Conservation (phyloP, 2,329 filamentous ascomycete species). For the Drechslera avenae region DNA sequence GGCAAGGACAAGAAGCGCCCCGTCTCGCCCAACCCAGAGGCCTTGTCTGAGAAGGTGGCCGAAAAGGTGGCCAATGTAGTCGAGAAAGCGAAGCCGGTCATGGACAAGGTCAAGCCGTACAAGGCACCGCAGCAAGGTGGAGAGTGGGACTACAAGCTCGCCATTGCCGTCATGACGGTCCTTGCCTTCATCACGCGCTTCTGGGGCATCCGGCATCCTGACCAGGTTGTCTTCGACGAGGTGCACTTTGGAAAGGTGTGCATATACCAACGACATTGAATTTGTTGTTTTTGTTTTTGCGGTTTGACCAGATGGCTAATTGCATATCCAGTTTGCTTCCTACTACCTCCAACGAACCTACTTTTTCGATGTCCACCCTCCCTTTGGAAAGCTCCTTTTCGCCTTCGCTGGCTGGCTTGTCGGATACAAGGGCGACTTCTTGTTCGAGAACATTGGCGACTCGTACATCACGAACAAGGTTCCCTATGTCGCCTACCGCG, state of each 20-base stretch:
- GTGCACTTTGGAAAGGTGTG: constrained; percentile 98
- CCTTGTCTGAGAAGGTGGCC: constrained; percentile 35
- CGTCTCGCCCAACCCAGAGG: constrained; percentile 44
- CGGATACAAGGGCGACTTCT: constrained; percentile 94
- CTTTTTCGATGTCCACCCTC: constrained; percentile 99
- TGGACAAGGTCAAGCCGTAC: constrained; percentile 38
- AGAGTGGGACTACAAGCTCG: constrained; percentile 86
- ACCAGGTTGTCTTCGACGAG: constrained; percentile 98
- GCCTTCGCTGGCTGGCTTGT: constrained; percentile 97
- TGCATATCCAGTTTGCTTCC: constrained; percentile 55
- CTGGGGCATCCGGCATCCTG: constrained; percentile 92
- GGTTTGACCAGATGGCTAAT: constrained; percentile 23
- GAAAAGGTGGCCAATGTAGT: constrained; percentile 37
- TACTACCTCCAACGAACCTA: constrained; percentile 95
- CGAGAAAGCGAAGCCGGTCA: constrained; percentile 42
- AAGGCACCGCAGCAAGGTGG: constrained; percentile 50
- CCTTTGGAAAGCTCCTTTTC: constrained; percentile 97
- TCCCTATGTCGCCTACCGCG: constrained; percentile 93
- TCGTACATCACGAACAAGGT: constrained; percentile 98
- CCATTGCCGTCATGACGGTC: constrained; percentile 74
- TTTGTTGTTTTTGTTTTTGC: background rate
- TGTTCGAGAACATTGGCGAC: constrained; percentile 99
- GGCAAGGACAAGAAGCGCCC: constrained; percentile 48
- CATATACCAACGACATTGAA: background rate
- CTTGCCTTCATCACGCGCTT: constrained; percentile 91